Base-by-base conservation (phyloP, 768 basidiomycete species). In the Naganishia antarctica region DNA sequence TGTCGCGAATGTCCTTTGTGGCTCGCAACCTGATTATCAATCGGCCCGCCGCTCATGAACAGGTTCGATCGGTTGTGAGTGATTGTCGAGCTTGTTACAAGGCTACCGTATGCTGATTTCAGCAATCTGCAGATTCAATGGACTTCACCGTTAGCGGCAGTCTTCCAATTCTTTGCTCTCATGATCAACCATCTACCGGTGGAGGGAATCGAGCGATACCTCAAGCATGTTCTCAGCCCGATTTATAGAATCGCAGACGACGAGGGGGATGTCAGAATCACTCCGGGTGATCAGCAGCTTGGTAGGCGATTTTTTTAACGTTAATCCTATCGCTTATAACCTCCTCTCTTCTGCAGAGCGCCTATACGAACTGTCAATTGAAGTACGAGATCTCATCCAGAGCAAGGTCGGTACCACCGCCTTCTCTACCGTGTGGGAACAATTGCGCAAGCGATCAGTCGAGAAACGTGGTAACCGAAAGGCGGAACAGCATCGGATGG, bases 151-250 rank as follows among this genome's bases (percentile, higher is more conserved):
- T 88, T 91, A 0, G 77, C 87, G 1, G 84, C 90, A 0, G 84
- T 87, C 44, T 76, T 99, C 47, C 86, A 89, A 16, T 96, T 91
- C 87, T 96, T 98, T 70, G 96, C 92, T 0, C 93, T 91, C 0
- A 91, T 96, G 85, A 79, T 84, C 2, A 84, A 87, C 1, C 78
- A 84, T 70, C 84, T 98, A 82, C 84, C 86, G 0, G 73, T 80
- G 0, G 66, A 73, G 0, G 78, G 57, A 21, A 31, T 90, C 0
- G 84, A 88, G 68, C 80, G 78, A 26, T 94, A 87, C 79, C 80
- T 94, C 31, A 82, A 86, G 2, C 91, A 96, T 72, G 87, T 97
- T 28, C 79, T 97, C 9, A 85, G 86, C 3, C 94, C 96, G 0
- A 78, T 92, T 0, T 89, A 93, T 74, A 87, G 92, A 31, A 83